These are phyloP conservation scores for Sporothrix pallida DNA, from an alignment of 2,329 filamentous ascomycete genomes.

Conservation along the genomic window DNA sequence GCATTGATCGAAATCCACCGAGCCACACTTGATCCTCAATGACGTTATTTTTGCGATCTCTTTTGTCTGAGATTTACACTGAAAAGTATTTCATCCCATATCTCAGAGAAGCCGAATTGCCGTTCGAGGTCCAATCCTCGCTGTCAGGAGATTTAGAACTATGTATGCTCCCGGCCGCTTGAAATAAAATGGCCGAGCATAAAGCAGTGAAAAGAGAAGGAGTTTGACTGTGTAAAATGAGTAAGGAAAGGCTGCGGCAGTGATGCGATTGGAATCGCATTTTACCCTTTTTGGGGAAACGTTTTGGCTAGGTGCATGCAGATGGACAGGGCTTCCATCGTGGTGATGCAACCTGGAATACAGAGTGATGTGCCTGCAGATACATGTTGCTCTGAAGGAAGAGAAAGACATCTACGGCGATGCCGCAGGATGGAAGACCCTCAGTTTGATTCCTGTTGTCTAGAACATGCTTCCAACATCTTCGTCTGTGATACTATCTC, in stretches of 20 bases:
- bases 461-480: neutral
- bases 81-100: too few species aligned
- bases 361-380: neutral
- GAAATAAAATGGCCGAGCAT: neutral
- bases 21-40: slow-evolving; percentile 5
- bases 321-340: neutral
- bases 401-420: neutral
- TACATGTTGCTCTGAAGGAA: neutral
- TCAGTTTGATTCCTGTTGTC: neutral
- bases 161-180: too few species aligned
- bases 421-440: neutral
- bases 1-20: neutral
- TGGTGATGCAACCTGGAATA: slow-evolving; percentile 5
- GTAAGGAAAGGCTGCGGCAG: neutral
- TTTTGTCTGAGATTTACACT: neutral
- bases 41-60: slow-evolving; percentile 17
- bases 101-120: neutral
- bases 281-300: neutral
- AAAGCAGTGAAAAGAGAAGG: neutral
- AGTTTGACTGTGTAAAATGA: too few species aligned
- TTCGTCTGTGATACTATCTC: neutral
- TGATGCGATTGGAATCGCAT: slow-evolving; percentile 13
- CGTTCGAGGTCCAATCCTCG: neutral
- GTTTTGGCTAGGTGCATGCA: neutral
- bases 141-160: neutral